Base-by-base conservation (phyloP, 2,329 filamentous ascomycete genomes). In the Bipolaris sorokiniana region DNA sequence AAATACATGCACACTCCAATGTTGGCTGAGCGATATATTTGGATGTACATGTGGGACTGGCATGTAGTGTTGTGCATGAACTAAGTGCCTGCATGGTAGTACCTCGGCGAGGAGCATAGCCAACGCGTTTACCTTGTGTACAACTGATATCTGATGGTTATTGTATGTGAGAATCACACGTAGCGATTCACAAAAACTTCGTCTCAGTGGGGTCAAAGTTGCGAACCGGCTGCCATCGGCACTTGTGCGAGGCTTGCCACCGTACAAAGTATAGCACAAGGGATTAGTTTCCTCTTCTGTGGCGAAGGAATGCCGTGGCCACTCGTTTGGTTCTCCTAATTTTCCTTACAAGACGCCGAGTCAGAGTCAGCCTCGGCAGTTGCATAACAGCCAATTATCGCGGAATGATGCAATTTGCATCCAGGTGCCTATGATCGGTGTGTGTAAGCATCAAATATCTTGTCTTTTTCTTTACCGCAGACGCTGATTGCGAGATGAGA, bases 291-390 rank as follows among this genome's bases (percentile, higher is more conserved):
- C 46, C 46, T 48, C 22, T 38, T 38, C 15, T 9, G 46, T 37
- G 4, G 18, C 22, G 46, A 48, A 38, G 34, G 34, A 48, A 38
- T 48, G 34, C 46, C 46, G 28, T 38, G 46, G 34, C 46, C 34
- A 38, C 38, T n/a, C 20, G 34, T 48, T 48, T 38, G 22, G 23
- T n/a, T 26, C n/a, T 26, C 22, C 46, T 48, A 34, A 38, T 48
- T n/a, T 31, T 45, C 31, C 16, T 28, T 37, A 18, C 31, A 13
- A 23, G 3, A 37, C 37, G n/a, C 28, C 40, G 47, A 55, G 52
- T 55, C 52, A 55, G 52, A 37, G 34, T 23, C 22, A 28, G 16
- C 22, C 33, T 37, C 38, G 47, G 47, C 47, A 42, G 22, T 50
- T 16, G 28, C 13, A 44, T 26, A 23, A 28, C 37, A 49, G 22